phyloP scores from a whole-genome alignment of 1,284 basidiomycete genomes.

The Takashimella koratensis region DNA sequence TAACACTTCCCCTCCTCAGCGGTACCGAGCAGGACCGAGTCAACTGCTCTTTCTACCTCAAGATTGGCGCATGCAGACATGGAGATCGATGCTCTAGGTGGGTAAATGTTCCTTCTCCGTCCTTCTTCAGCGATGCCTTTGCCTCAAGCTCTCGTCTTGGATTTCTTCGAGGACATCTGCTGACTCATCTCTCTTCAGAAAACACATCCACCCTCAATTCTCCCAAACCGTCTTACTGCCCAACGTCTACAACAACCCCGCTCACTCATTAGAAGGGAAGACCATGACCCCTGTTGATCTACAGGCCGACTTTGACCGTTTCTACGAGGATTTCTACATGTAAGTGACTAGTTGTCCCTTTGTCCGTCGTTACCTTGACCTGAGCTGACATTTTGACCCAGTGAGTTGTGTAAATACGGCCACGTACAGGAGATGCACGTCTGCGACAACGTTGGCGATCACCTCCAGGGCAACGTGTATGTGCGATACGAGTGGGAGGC shows the following conservation, averaged over 20 bases:
- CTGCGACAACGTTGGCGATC: constrained; percentile 99
- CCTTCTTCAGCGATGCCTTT: too few relatives aligned
- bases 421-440: constrained; percentile 95
- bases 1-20: constrained; percentile 23
- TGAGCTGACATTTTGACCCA: too few relatives aligned
- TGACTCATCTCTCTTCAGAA: constrained; percentile 58
- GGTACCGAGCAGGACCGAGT: constrained; percentile 51
- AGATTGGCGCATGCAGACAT: constrained; percentile 49
- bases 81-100: constrained; percentile 48
- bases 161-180: neutral
- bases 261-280: constrained; percentile 76
- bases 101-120: constrained; percentile 15
- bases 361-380: too few relatives aligned
- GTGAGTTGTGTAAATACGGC: constrained; percentile 88
- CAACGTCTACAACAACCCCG: constrained; percentile 99
- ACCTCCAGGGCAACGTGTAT: constrained; percentile 98
- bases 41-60: constrained; percentile 51
- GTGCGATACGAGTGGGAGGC: constrained; percentile 98
- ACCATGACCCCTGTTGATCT: constrained; percentile 63
- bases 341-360: constrained; percentile 30
- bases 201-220: constrained; percentile 96
- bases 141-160: neutral
- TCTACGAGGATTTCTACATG: constrained; percentile 92
- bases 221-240: constrained; percentile 95
- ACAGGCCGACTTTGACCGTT: constrained; percentile 93